Evolutionary conservation across 1,284 basidiomycete genomes (phyloP).

Genomic region (Bjerkandera adusta): DNA sequence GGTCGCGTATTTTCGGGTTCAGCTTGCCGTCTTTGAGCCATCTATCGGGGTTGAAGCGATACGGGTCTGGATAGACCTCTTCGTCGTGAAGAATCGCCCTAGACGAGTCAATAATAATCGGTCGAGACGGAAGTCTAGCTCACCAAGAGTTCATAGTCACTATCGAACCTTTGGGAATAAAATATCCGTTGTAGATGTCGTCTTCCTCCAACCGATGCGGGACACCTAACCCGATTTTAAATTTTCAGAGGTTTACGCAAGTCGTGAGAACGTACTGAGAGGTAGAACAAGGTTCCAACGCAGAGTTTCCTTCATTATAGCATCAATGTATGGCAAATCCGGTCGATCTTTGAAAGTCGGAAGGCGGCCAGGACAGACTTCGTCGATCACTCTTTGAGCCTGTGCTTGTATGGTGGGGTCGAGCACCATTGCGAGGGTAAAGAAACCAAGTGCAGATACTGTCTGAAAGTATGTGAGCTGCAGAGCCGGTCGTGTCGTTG

Average conservation of each 20-base stretch:
- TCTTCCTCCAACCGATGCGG: slow-evolving; percentile 14
- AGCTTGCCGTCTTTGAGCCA: slow-evolving; percentile 10
- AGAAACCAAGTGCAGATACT: slow-evolving; percentile 3
- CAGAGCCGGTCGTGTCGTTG: not conserved
- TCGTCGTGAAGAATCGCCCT: slow-evolving; percentile 14
- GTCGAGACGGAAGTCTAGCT: not conserved
- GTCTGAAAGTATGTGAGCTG: not conserved
- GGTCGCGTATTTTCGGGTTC: slow-evolving; percentile 4
- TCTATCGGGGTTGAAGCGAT: slow-evolving; percentile 16
- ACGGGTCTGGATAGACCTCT: slow-evolving; percentile 12
- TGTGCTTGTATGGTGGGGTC: slow-evolving; percentile 16
- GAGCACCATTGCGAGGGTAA: slow-evolving; percentile 21
- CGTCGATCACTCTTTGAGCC: slow-evolving; percentile 4
- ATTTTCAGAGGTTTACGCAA: not conserved
- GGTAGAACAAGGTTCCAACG: slow-evolving; percentile 4
- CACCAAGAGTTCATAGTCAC: slow-evolving; percentile 22
- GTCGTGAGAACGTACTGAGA: not conserved
- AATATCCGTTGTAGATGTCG: slow-evolving; percentile 19
- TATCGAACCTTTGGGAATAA: slow-evolving; percentile 22
- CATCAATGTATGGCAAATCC: slow-evolving; percentile 3
- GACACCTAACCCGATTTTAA: slow-evolving; percentile 4
- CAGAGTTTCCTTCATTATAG: slow-evolving; percentile 4
- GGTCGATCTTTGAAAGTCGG: slow-evolving; percentile 1
- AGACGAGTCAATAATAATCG: not conserved
- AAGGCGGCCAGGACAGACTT: slow-evolving; percentile 1